Percentiles rank a stretch among this genome's conserved stretches.
These are phyloP conservation scores for Luffa acutangula DNA, from an alignment of 306 rosid genomes.

Conservation along the genomic window DNA sequence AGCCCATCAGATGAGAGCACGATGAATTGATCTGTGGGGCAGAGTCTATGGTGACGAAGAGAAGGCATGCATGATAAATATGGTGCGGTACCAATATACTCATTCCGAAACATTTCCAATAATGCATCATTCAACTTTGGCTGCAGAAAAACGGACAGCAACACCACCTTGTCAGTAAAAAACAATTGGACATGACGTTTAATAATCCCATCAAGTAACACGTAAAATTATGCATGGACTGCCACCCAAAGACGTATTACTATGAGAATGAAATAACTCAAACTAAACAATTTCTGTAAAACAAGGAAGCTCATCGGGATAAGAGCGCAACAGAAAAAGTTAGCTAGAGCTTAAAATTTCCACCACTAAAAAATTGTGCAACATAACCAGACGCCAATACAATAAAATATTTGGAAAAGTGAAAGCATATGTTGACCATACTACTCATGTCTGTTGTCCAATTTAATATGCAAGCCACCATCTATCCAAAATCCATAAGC, in stretches of 20 bases:
- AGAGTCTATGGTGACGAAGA: slow-evolving; percentile 72
- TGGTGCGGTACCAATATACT: slow-evolving; percentile 87
- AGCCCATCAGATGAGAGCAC: slow-evolving; percentile 96
- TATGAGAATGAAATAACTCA: not conserved
- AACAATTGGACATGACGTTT: not conserved
- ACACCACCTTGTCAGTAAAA: not conserved
- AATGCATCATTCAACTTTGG: slow-evolving; percentile 86
- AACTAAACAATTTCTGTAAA: not conserved
- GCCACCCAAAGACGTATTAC: not conserved
- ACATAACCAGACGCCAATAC: not conserved
- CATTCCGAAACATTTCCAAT: slow-evolving; percentile 91
- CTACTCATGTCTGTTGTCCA: not conserved
- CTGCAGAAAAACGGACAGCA: slow-evolving; percentile 41
- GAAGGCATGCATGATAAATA: slow-evolving; percentile 93
- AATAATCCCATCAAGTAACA: not conserved
- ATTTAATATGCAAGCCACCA: not conserved
- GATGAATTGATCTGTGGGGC: slow-evolving; percentile 82
- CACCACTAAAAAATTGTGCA: not conserved
- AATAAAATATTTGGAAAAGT: not conserved
- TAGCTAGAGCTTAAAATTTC: not conserved
- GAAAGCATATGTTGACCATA: not conserved
- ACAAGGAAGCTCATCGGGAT: not conserved
- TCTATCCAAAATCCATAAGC: not conserved
- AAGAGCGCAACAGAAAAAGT: not conserved
- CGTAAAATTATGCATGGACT: not conserved